Conservation (phyloP, 495 filamentous ascomycete genomes). For the Cryomyces minteri region DNA sequence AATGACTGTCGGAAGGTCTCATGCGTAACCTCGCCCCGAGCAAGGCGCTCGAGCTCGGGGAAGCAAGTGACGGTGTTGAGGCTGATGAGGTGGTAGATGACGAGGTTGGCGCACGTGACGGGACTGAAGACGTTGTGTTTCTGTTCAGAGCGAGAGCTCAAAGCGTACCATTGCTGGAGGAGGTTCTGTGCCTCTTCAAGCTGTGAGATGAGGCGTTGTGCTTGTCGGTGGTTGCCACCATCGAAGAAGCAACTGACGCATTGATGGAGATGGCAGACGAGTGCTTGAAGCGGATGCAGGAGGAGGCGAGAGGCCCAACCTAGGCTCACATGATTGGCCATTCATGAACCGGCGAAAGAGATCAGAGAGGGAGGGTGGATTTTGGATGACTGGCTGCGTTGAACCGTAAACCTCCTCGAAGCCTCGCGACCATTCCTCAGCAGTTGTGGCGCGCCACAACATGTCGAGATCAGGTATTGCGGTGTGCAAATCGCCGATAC, state of each 20-base stretch:
- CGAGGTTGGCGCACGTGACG: conserved; percentile 3
- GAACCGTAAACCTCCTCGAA: background rate
- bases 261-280: background rate
- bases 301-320: background rate
- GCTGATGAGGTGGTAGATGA: conserved; percentile 9
- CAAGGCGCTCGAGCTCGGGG: conserved; percentile 4
- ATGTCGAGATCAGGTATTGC: conserved; percentile 6
- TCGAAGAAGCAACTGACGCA: background rate
- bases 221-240: background rate
- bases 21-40: conserved; percentile 3
- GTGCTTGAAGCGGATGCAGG: background rate
- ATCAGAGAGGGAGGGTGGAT: background rate
- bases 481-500: conserved; percentile 5
- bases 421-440: background rate
- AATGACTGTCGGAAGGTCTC: conserved; percentile 3
- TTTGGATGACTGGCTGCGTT: background rate
- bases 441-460: conserved; percentile 4
- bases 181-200: background rate
- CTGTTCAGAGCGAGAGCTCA: background rate
- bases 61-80: conserved; percentile 6
- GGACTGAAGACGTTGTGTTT: background rate
- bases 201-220: background rate
- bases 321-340: background rate
- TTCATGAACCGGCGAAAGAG: background rate
- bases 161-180: conserved; percentile 4